phyloP scores from a whole-genome alignment of 495 filamentous ascomycete genomes.

The Daldinia grandis region DNA sequence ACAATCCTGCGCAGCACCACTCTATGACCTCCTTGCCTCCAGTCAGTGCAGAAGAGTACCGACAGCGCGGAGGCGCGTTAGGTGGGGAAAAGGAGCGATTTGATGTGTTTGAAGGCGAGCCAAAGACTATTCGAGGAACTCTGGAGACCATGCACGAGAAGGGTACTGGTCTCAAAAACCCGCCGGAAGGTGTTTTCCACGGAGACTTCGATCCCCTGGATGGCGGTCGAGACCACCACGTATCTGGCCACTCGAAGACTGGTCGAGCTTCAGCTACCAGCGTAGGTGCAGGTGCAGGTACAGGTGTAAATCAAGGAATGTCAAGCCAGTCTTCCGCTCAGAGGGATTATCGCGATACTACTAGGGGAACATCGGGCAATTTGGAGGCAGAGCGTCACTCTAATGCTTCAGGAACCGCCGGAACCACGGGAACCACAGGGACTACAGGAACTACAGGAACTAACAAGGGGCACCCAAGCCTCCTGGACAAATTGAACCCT shows the following conservation, averaged over 20 bases:
- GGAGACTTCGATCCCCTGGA: conserved; percentile 35
- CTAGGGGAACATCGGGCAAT: not conserved
- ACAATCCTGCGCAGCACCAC: conserved; percentile 68
- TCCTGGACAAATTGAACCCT: conserved; percentile 60
- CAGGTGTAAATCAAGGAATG: conserved; percentile 5
- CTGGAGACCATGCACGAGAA: conserved; percentile 35
- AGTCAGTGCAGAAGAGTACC: conserved; percentile 69
- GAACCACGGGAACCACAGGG: too few relatives aligned
- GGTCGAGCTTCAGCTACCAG: conserved; percentile 22
- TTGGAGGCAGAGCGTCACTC: not conserved
- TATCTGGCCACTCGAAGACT: not conserved
- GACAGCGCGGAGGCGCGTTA: conserved; percentile 63
- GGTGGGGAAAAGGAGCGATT: conserved; percentile 62
- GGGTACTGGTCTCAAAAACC: conserved; percentile 7
- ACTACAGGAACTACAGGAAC: too few relatives aligned
- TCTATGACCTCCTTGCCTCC: conserved; percentile 63
- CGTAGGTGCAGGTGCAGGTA: not conserved
- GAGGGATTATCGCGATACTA: conserved; percentile 12
- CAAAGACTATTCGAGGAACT: conserved; percentile 54
- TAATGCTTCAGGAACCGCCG: not conserved
- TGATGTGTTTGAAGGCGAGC: conserved; percentile 66
- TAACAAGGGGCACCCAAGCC: conserved; percentile 41
- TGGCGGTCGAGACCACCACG: conserved; percentile 16
- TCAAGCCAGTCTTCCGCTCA: conserved; percentile 18
- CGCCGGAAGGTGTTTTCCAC: conserved; percentile 28